phyloP scores from a whole-genome alignment of 148 eudicot genomes.

The Chenopodium formosanum region DNA sequence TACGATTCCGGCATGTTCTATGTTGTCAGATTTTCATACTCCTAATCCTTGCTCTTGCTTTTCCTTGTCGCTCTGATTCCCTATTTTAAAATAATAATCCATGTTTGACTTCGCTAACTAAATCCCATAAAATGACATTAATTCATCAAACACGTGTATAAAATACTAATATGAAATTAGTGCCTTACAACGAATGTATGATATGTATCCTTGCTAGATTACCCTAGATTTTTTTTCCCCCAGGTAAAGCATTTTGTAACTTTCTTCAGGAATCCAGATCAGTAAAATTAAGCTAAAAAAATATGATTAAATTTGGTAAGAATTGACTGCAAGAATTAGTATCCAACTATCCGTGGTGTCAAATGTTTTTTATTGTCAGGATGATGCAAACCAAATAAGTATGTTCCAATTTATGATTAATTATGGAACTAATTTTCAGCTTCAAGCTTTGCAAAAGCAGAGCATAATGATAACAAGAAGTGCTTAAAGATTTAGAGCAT shows the following conservation, averaged over 20 bases:
- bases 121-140: neutral
- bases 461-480: neutral
- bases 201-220: neutral
- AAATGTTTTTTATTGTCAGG: neutral
- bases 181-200: neutral
- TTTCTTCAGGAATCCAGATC: too few species aligned
- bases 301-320: too few species aligned
- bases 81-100: neutral
- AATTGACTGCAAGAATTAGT: too few species aligned
- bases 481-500: neutral
- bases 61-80: neutral
- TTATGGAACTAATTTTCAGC: neutral
- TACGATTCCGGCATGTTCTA: neutral
- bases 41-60: neutral
- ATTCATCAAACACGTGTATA: neutral
- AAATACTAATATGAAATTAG: neutral
- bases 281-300: too few species aligned
- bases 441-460: neutral
- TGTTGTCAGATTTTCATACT: neutral
- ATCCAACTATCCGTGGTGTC: too few species aligned
- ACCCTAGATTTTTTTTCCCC: too few species aligned
- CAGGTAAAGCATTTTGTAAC: neutral
- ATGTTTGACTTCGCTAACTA: neutral
- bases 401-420: neutral
- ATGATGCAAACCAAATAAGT: neutral